phyloP scores from a whole-genome alignment of 345 rosid species.

The Bretschneidera sinensis region DNA sequence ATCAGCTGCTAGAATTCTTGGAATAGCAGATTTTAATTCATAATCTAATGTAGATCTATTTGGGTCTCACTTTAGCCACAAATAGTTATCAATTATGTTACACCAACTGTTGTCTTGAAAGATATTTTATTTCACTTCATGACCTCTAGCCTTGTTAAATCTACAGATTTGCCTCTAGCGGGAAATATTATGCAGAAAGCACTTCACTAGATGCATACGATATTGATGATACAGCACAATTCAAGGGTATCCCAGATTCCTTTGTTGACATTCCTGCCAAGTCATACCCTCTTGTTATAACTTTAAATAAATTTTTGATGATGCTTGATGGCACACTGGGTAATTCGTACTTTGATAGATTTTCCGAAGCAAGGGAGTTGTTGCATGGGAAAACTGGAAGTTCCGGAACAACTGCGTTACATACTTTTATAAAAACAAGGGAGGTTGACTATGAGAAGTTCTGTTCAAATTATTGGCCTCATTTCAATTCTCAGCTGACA shows the following conservation, averaged over 20 bases:
- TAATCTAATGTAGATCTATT: no score
- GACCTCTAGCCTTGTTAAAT: constrained; percentile 4
- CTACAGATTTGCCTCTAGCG: constrained; percentile 33
- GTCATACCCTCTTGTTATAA: constrained; percentile 45
- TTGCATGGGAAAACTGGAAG: constrained; percentile 13
- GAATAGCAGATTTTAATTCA: no score
- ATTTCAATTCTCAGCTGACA: constrained; percentile 26
- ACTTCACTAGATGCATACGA: constrained; percentile 22
- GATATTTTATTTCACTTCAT: no score
- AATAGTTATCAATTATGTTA: no score
- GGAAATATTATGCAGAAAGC: constrained; percentile 17
- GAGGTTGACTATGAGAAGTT: constrained; percentile 48
- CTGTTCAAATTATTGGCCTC: constrained; percentile 46
- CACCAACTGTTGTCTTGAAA: no score
- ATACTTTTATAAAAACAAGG: constrained; percentile 31
- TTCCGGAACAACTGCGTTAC: constrained; percentile 21
- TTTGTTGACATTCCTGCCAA: constrained; percentile 27
- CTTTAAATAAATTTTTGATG: constrained; percentile 47
- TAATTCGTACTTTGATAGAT: constrained; percentile 41
- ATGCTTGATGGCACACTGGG: constrained; percentile 61
- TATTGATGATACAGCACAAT: constrained; percentile 29
- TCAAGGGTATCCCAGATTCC: constrained; percentile 41
- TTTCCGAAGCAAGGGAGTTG: constrained; percentile 28
- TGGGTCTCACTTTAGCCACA: no score
- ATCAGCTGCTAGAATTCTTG: no score